A percentile compares a stretch with the other conserved stretches of the same genome.
These are phyloP conservation scores for Vitellaria paradoxa DNA, from an alignment of 179 eudicot species.

Conservation along the genomic window DNA sequence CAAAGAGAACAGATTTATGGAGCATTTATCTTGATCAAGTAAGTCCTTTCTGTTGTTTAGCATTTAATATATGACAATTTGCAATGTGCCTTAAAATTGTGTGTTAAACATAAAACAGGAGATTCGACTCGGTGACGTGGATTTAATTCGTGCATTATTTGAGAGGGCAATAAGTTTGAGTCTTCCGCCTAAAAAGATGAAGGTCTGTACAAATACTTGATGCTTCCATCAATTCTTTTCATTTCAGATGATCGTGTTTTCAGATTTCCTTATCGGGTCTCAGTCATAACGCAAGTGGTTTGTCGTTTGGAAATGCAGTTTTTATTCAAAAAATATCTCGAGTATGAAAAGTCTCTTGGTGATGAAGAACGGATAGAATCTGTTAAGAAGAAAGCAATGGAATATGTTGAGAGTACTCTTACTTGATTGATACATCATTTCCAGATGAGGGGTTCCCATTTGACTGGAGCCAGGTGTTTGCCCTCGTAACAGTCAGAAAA, in stretches of 20 bases:
- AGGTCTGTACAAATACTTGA: slow-evolving; percentile 36
- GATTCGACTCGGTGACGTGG: slow-evolving; percentile 73
- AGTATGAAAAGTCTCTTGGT: slow-evolving; percentile 71
- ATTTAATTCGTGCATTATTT: slow-evolving; percentile 71
- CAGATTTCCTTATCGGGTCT: background rate
- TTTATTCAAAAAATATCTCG: slow-evolving; percentile 78
- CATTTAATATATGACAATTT: too few species aligned
- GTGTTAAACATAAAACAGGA: slow-evolving; percentile 42
- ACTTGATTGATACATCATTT: slow-evolving; percentile 20
- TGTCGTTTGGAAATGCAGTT: slow-evolving; percentile 43
- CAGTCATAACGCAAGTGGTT: background rate
- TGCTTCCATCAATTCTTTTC: background rate
- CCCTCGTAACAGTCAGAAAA: background rate
- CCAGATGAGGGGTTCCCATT: background rate
- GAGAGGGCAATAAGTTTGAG: slow-evolving; percentile 88
- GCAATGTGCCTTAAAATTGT: background rate
- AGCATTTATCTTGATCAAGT: slow-evolving; percentile 91
- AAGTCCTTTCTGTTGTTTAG: slow-evolving; percentile 7
- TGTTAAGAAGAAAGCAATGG: slow-evolving; percentile 69
- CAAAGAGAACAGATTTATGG: slow-evolving; percentile 85
- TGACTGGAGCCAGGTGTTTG: background rate
- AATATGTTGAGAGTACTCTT: slow-evolving; percentile 49
- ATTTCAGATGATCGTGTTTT: background rate
- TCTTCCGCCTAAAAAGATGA: slow-evolving; percentile 83
- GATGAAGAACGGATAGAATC: slow-evolving; percentile 64